Evolutionary conservation across 192 early-diverging fungal genomes (phyloP).

Genomic region (Linnemannia schmuckeri): DNA sequence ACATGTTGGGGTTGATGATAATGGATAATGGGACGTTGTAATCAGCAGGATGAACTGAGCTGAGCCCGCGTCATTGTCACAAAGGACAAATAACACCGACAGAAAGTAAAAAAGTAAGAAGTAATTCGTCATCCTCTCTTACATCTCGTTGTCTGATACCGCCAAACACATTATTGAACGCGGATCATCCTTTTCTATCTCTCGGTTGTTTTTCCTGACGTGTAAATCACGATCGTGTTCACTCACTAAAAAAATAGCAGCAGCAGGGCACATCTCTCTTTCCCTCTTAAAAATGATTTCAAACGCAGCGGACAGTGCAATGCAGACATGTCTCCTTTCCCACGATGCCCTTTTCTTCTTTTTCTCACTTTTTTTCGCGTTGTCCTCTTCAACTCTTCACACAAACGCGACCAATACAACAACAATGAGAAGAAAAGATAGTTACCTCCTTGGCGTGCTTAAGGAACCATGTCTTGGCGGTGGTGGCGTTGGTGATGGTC

Average conservation of each 20-base stretch:
- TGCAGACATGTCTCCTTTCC: constrained; percentile 9
- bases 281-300: not conserved
- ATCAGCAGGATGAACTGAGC: not conserved
- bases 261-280: not conserved
- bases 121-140: not conserved
- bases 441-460: constrained; percentile 85
- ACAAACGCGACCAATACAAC: not conserved
- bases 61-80: not conserved
- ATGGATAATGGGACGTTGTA: not conserved
- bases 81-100: too few species aligned
- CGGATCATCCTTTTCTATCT: not conserved
- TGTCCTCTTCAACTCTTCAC: not conserved
- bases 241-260: not conserved
- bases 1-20: not conserved
- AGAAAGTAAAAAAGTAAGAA: not conserved
- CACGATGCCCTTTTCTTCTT: not conserved
- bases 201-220: not conserved
- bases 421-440: constrained; percentile 6
- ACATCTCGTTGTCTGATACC: not conserved
- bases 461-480: constrained; percentile 96
- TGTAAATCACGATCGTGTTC: not conserved
- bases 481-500: constrained; percentile 96
- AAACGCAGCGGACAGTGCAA: not conserved
- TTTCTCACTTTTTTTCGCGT: not conserved
- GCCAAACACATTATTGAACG: not conserved